A percentile compares a stretch with the other conserved stretches of the same genome.
Evolutionary conservation across 768 basidiomycete species (phyloP).

Genomic region (Filobasidium floriforme): DNA sequence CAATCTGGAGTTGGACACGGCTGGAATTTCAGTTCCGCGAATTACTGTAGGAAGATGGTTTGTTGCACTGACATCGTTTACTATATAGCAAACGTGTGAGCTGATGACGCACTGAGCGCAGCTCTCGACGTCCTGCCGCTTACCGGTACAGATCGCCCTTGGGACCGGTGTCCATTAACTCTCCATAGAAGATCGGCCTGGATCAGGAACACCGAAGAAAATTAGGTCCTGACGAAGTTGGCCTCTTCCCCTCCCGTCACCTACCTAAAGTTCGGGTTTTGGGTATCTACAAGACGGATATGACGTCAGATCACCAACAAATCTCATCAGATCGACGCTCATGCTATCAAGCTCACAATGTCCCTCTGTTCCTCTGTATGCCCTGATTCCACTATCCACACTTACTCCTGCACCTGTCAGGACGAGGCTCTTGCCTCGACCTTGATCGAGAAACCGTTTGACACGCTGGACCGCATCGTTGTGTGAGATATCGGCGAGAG

Average conservation of each 20-base stretch:
- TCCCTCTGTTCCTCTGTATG: constrained; percentile 82
- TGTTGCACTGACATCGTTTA: constrained; percentile 54
- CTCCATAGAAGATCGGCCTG: constrained; percentile 59
- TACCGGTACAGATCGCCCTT: constrained; percentile 67
- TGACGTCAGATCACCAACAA: background rate
- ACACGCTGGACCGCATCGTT: constrained; percentile 32
- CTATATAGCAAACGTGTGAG: constrained; percentile 45
- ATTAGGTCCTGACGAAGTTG: background rate
- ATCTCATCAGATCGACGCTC: background rate
- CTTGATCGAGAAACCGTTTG: constrained; percentile 56
- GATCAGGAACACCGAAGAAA: background rate
- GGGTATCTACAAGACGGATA: constrained; percentile 23
- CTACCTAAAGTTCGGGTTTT: constrained; percentile 44
- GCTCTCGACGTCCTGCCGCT: background rate
- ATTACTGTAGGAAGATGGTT: background rate
- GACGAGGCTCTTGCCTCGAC: constrained; percentile 58
- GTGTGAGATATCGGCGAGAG: constrained; percentile 32
- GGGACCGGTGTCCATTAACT: constrained; percentile 64
- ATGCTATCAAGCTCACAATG: constrained; percentile 26
- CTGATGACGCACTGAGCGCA: background rate
- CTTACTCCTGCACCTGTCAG: constrained; percentile 89
- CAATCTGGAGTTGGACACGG: constrained; percentile 50
- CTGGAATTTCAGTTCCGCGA: background rate
- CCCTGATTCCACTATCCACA: constrained; percentile 89
- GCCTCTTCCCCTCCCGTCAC: background rate